Evolutionary conservation across 2,329 filamentous ascomycete species (phyloP).

Genomic region (Lasiodiplodia sp.): DNA sequence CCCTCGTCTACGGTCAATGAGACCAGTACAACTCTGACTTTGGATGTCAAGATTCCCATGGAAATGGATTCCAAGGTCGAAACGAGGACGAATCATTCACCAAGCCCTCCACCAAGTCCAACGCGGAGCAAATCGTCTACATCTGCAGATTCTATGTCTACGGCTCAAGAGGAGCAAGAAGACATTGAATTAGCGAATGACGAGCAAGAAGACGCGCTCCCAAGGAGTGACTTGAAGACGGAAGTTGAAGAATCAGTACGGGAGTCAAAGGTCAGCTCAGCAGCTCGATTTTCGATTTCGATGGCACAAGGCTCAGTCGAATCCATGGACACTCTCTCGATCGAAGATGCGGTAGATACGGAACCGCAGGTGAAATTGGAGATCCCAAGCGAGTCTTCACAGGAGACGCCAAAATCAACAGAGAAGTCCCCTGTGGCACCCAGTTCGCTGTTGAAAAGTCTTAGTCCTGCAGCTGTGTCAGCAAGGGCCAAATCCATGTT

Average conservation of each 20-base stretch:
- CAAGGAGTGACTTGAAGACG: neutral
- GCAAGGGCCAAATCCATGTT: slow-evolving; percentile 23
- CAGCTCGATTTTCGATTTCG: slow-evolving; percentile 41
- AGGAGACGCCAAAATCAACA: neutral
- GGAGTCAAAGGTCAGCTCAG: slow-evolving; percentile 42
- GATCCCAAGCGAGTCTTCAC: slow-evolving; percentile 19
- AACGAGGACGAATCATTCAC: neutral
- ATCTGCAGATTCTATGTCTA: slow-evolving; percentile 6
- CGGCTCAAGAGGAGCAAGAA: slow-evolving; percentile 9
- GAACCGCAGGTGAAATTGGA: slow-evolving; percentile 35
- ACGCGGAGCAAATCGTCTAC: neutral
- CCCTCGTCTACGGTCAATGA: slow-evolving; percentile 40
- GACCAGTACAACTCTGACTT: slow-evolving; percentile 25
- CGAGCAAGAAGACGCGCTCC: neutral
- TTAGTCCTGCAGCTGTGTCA: neutral
- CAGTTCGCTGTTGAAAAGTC: neutral
- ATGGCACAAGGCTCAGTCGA: slow-evolving; percentile 34
- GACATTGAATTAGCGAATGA: slow-evolving; percentile 4
- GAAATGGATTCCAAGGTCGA: slow-evolving; percentile 10
- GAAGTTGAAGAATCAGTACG: neutral
- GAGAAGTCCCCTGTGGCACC: slow-evolving; percentile 8
- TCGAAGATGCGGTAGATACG: neutral
- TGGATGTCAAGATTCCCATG: slow-evolving; percentile 27
- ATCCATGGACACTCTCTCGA: slow-evolving; percentile 8
- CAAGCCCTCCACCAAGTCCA: neutral